These are phyloP conservation scores for Lepraria neglecta DNA, from an alignment of 495 filamentous ascomycete species.

Conservation along the genomic window DNA sequence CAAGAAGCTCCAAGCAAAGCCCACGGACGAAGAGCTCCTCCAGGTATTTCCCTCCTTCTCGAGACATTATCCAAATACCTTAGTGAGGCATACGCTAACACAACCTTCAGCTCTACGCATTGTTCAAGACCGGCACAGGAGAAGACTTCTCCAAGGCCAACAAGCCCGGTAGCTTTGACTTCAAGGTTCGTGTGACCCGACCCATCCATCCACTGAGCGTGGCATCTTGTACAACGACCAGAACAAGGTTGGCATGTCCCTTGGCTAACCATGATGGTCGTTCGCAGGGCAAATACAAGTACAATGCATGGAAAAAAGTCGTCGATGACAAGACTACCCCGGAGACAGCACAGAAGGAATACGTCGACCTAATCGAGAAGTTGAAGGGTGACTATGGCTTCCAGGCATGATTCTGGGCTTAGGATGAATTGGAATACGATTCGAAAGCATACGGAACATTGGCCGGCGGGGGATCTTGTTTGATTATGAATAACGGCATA, in stretches of 20 bases:
- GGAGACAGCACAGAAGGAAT: constrained; percentile 64
- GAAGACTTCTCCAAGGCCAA: constrained; percentile 36
- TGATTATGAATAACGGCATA: too few species aligned
- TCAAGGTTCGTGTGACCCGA: constrained; percentile 39
- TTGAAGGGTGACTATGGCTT: constrained; percentile 64
- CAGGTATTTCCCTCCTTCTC: constrained; percentile 40
- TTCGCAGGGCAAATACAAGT: constrained; percentile 68
- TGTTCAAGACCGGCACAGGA: constrained; percentile 54
- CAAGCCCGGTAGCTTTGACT: constrained; percentile 46
- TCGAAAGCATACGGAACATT: too few species aligned
- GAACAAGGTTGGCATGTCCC: too few species aligned
- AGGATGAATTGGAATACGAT: too few species aligned
- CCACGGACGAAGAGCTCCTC: constrained; percentile 48
- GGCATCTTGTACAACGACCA: neutral
- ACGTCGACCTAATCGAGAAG: constrained; percentile 62
- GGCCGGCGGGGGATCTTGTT: too few species aligned
- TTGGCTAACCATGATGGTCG: neutral
- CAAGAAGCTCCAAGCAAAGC: constrained; percentile 51
- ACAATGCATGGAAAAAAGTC: constrained; percentile 63
- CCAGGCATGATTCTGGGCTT: constrained; percentile 25
- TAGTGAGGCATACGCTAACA: neutral
- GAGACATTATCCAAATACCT: neutral
- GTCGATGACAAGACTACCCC: constrained; percentile 48
- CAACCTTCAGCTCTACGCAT: constrained; percentile 46
- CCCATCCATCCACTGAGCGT: neutral